Conservation (phyloP, 768 basidiomycete species). For the Multifurca ochricompacta region DNA sequence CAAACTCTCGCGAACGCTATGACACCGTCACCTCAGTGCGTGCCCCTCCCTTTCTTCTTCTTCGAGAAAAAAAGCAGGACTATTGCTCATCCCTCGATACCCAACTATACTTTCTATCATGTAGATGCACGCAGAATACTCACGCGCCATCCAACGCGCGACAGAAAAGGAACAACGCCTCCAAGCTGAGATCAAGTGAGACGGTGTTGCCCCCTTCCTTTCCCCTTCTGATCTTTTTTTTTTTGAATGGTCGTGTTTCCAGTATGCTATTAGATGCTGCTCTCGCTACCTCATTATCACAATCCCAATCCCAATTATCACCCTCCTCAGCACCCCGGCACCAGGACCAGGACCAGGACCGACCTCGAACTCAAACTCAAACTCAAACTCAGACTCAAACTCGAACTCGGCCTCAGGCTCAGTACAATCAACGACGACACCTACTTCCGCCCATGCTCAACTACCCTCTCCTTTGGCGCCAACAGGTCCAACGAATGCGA, state of each 20-base stretch:
- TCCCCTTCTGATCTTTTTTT: background rate
- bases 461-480: background rate
- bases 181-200: constrained; percentile 20
- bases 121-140: constrained; percentile 14
- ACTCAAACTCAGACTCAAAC: background rate
- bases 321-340: background rate
- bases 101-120: background rate
- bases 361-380: background rate
- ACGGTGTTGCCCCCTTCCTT: background rate
- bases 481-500: background rate
- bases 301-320: too few relatives aligned
- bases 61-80: background rate
- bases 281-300: background rate
- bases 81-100: background rate
- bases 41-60: background rate
- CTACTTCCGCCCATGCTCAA: background rate
- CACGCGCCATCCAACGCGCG: constrained; percentile 10
- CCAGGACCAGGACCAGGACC: background rate
- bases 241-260: background rate
- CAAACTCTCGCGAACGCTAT: constrained; percentile 19
- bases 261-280: constrained; percentile 22
- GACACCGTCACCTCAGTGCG: constrained; percentile 15
- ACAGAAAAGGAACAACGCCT: constrained; percentile 19
- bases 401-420: background rate
- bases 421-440: background rate